Percentiles rank a stretch among this genome's conserved stretches.
Evolutionary conservation across 2,329 filamentous ascomycete species (phyloP).

Genomic region (Rosellinia necatrix): DNA sequence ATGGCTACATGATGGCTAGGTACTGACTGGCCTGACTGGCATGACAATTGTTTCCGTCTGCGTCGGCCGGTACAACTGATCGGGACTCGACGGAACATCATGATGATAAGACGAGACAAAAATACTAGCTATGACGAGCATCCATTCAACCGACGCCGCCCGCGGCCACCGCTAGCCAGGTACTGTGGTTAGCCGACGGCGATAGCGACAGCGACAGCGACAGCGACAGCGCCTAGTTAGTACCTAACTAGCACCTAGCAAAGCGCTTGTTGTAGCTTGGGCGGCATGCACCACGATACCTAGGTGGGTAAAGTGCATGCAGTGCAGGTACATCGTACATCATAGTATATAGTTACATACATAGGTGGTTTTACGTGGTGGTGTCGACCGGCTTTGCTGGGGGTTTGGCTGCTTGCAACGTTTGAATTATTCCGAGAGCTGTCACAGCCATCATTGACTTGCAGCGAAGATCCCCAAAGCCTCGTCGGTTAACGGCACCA

Average conservation of each 20-base stretch:
- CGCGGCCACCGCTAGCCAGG: too few relatives aligned
- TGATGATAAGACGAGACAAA: conserved; percentile 15
- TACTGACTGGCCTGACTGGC: too few relatives aligned
- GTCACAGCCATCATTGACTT: conserved; percentile 15
- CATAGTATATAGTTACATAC: too few relatives aligned
- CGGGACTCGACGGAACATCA: conserved; percentile 15
- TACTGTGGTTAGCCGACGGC: too few relatives aligned
- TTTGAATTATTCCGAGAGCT: conserved; percentile 23
- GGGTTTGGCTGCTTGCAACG: conserved; percentile 23
- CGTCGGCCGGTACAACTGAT: conserved; percentile 9
- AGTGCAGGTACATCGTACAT: too few relatives aligned
- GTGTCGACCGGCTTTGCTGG: too few relatives aligned
- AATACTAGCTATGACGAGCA: too few relatives aligned
- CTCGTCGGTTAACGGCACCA: conserved; percentile 26
- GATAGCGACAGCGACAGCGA: too few relatives aligned
- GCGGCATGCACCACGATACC: neutral
- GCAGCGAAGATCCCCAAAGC: conserved; percentile 27
- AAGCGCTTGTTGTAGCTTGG: neutral
- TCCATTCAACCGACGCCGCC: conserved; percentile 10
- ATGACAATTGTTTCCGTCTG: conserved; percentile 23
- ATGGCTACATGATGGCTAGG: too few relatives aligned
- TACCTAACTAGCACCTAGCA: too few relatives aligned
- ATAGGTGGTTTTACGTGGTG: too few relatives aligned
- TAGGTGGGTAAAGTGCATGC: neutral
- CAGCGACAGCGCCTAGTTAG: too few relatives aligned